Conservation (phyloP, 768 basidiomycete species). For the Kwoniella dejecticola region DNA sequence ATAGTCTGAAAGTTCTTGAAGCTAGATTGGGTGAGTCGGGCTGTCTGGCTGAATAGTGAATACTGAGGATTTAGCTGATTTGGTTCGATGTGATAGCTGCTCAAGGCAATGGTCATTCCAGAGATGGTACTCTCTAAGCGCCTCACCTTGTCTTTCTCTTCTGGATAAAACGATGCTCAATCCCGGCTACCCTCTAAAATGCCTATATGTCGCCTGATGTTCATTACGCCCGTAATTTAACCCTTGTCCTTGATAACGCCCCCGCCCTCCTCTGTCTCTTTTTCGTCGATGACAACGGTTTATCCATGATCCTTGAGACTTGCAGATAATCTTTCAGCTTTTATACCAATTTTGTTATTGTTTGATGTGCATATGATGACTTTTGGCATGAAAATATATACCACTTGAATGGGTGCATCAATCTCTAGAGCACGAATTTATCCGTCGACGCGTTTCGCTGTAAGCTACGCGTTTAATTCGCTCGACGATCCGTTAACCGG, state of each 20-base stretch:
- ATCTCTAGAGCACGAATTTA: too few species aligned
- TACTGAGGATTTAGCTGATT: too few species aligned
- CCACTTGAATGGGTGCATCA: neutral
- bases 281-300: too few species aligned
- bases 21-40: slow-evolving; percentile 53
- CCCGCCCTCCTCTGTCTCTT: too few species aligned
- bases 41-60: neutral
- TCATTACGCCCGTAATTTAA: slow-evolving; percentile 1
- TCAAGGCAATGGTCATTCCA: slow-evolving; percentile 17
- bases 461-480: too few species aligned
- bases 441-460: too few species aligned
- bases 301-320: too few species aligned
- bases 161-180: too few species aligned
- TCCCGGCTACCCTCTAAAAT: too few species aligned
- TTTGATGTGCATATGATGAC: slow-evolving; percentile 5
- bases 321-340: neutral
- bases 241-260: too few species aligned
- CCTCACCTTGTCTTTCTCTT: neutral
- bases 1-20: slow-evolving; percentile 58
- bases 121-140: slow-evolving; percentile 17
- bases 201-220: slow-evolving; percentile 8
- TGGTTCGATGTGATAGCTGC: slow-evolving; percentile 2
- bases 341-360: neutral
- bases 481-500: too few species aligned
- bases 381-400: slow-evolving; percentile 1